These are phyloP conservation scores for Mucor lusitanicus DNA, from an alignment of 371 early-diverging fungal species.

Conservation along the genomic window DNA sequence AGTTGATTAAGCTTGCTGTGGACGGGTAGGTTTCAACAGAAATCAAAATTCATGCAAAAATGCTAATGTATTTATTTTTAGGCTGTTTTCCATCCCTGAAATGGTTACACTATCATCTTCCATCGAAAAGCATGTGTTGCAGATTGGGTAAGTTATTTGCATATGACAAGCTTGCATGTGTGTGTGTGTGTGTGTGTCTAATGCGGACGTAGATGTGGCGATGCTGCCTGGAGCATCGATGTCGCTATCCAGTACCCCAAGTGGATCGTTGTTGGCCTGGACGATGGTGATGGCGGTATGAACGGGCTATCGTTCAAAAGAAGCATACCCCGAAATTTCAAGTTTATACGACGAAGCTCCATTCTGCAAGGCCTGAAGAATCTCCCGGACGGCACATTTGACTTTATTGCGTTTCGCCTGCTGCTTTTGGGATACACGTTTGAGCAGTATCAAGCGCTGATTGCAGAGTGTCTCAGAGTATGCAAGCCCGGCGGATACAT, in stretches of 20 bases:
- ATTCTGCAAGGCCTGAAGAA: constrained; percentile 30
- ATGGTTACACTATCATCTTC: constrained; percentile 21
- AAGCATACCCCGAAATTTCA: constrained; percentile 26
- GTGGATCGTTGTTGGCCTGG: constrained; percentile 43
- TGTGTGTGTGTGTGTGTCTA: background rate
- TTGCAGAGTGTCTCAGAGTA: constrained; percentile 38
- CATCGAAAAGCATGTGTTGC: constrained; percentile 38
- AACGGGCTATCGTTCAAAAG: background rate
- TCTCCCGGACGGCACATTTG: constrained; percentile 37
- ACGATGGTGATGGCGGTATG: constrained; percentile 19
- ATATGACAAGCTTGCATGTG: background rate
- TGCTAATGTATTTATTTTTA: constrained; percentile 6
- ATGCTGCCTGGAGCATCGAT: constrained; percentile 42
- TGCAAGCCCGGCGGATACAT: constrained; percentile 36
- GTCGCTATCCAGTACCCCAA: constrained; percentile 32
- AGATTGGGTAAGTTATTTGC: constrained; percentile 33
- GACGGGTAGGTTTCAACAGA: constrained; percentile 37
- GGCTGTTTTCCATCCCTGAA: constrained; percentile 32
- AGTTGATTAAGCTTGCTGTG: constrained; percentile 37
- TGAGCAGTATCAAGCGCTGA: constrained; percentile 29
- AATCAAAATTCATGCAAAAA: constrained; percentile 5
- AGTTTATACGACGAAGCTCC: constrained; percentile 19
- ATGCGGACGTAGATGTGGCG: constrained; percentile 32
- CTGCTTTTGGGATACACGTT: constrained; percentile 25
- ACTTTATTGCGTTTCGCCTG: constrained; percentile 39